Evolutionary conservation across 768 basidiomycete species (phyloP).

Genomic region (Naganishia antarctica): DNA sequence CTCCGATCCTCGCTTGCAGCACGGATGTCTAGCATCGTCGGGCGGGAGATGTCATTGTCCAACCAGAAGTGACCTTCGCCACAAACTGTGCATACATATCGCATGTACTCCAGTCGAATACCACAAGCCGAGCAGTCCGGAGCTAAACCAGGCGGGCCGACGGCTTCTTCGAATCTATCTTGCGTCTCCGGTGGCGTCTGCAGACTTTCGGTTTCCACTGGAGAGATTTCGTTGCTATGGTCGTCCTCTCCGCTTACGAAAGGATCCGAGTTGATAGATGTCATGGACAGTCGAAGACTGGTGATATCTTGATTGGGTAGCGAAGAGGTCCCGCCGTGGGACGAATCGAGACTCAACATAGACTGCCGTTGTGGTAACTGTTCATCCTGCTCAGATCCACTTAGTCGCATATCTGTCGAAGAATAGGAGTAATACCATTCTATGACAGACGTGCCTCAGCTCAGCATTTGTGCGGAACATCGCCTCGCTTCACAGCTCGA

Average conservation of each 20-base stretch:
- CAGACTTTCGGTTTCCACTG: constrained; percentile 11
- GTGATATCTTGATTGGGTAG: constrained; percentile 4
- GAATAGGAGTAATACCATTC: constrained; percentile 48
- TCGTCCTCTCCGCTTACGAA: not conserved
- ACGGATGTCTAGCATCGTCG: not conserved
- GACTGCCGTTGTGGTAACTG: not conserved
- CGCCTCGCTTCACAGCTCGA: too few relatives aligned
- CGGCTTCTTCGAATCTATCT: constrained; percentile 42
- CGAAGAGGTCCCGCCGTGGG: not conserved
- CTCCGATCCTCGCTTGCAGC: not conserved
- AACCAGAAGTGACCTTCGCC: constrained; percentile 56
- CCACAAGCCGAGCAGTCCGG: constrained; percentile 80
- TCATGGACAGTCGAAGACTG: constrained; percentile 16
- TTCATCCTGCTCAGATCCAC: not conserved
- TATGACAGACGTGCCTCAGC: too few relatives aligned
- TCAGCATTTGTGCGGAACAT: too few relatives aligned
- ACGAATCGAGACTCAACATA: constrained; percentile 3
- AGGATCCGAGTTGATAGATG: not conserved
- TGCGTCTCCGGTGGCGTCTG: constrained; percentile 21
- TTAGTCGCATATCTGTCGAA: constrained; percentile 31
- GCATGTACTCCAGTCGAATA: constrained; percentile 66
- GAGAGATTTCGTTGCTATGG: constrained; percentile 1
- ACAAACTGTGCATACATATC: constrained; percentile 84
- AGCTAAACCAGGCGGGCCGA: constrained; percentile 54
- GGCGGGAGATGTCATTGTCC: constrained; percentile 30